Conservation (phyloP, 305 asterid genomes). For the Solanum hybrid region DNA sequence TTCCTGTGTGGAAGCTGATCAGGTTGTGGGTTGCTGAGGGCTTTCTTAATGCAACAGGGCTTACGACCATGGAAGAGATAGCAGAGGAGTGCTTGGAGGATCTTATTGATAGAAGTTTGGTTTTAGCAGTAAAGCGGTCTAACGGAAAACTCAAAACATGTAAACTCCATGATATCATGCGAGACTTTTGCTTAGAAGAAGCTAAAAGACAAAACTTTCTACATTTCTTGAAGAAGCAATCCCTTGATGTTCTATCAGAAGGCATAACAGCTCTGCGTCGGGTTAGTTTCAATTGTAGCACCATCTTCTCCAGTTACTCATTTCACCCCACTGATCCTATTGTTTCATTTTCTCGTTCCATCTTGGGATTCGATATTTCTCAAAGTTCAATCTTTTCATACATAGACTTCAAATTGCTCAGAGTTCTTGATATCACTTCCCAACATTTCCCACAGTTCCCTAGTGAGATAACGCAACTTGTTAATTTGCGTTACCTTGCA, state of each 20-base stretch:
- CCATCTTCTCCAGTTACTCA: background rate
- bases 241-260: background rate
- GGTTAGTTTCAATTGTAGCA: background rate
- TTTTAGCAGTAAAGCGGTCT: background rate
- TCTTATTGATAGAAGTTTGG: constrained; percentile 11
- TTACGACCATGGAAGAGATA: background rate
- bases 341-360: background rate
- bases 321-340: background rate
- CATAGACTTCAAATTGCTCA: background rate
- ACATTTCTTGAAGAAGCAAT: background rate
- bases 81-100: constrained; percentile 8
- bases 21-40: constrained; percentile 11
- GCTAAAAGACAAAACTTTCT: constrained; percentile 4
- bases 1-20: background rate
- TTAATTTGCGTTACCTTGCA: background rate
- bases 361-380: background rate
- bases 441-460: background rate
- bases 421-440: background rate
- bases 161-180: constrained; percentile 10
- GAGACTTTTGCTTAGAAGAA: constrained; percentile 4
- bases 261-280: background rate
- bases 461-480: background rate
- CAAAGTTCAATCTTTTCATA: background rate
- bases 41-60: background rate
- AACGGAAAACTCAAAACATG: background rate